Conservation (phyloP, 2,329 filamentous ascomycete genomes). For the Colletotrichum scovillei region DNA sequence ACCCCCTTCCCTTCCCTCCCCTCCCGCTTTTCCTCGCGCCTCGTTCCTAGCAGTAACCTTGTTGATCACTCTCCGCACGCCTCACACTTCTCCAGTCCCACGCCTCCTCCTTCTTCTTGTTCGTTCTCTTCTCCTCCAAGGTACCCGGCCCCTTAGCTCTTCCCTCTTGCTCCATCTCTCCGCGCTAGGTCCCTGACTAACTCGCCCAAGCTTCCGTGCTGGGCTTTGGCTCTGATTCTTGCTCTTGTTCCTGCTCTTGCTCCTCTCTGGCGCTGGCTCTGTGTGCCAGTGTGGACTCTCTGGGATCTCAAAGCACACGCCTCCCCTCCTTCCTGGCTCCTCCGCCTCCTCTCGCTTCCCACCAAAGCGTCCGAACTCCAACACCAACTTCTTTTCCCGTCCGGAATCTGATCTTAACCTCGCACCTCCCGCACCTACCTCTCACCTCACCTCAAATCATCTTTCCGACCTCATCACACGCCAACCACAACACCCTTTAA, state of each 20-base stretch:
- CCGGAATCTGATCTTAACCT: conserved; percentile 13
- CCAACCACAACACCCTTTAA: conserved; percentile 1
- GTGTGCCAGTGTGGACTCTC: background rate
- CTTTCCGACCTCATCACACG: conserved; percentile 9
- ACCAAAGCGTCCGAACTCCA: conserved; percentile 26
- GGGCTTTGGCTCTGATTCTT: conserved; percentile 13
- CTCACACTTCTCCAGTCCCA: background rate
- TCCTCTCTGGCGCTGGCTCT: background rate
- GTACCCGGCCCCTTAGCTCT: conserved; percentile 15
- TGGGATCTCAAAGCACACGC: conserved; percentile 27
- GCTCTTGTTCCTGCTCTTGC: background rate
- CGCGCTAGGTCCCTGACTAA: conserved; percentile 36
- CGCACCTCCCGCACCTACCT: conserved; percentile 21
- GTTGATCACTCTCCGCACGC: background rate
- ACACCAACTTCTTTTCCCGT: conserved; percentile 25
- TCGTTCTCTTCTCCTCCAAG: background rate
- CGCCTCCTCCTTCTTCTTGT: background rate
- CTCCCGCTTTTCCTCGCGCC: background rate
- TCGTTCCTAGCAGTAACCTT: background rate
- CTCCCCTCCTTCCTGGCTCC: conserved; percentile 9
- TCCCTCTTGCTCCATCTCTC: conserved; percentile 13
- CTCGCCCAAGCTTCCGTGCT: conserved; percentile 29
- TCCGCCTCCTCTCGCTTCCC: conserved; percentile 26
- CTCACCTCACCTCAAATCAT: conserved; percentile 9
- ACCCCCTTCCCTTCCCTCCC: too few species aligned